These are phyloP conservation scores for Phascolomyces articulosus DNA, from an alignment of 371 early-diverging fungal species.

Conservation along the genomic window DNA sequence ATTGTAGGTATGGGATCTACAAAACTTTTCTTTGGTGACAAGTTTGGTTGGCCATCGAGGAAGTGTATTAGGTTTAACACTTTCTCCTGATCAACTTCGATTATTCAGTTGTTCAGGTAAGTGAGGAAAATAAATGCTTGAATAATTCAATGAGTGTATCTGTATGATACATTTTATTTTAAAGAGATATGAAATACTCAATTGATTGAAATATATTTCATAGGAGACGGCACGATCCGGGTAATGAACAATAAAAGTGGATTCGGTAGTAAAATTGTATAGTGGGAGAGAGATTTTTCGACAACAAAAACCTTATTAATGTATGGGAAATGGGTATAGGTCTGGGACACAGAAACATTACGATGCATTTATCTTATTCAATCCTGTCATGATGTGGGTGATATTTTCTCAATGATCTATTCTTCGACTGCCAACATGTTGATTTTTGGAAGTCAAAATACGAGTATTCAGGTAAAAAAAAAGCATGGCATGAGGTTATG, in stretches of 20 bases:
- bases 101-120: slow-evolving; percentile 77
- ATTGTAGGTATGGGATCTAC: slow-evolving; percentile 72
- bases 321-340: slow-evolving; percentile 53
- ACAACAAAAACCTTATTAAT: too few relatives aligned
- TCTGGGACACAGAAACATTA: slow-evolving; percentile 72
- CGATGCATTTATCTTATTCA: slow-evolving; percentile 67
- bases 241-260: too few relatives aligned
- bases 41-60: slow-evolving; percentile 71
- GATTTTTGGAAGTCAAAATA: slow-evolving; percentile 82
- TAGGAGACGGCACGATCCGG: slow-evolving; percentile 73
- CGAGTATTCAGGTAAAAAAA: slow-evolving; percentile 84
- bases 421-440: slow-evolving; percentile 54
- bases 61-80: slow-evolving; percentile 64
- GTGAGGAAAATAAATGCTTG: too few relatives aligned
- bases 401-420: slow-evolving; percentile 73
- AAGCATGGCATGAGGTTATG: too few relatives aligned
- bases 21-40: slow-evolving; percentile 61
- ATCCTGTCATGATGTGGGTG: slow-evolving; percentile 78
- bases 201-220: neutral
- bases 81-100: slow-evolving; percentile 57
- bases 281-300: too few relatives aligned
- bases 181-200: neutral
- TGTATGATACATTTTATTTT: too few relatives aligned
- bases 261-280: too few relatives aligned
- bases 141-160: too few relatives aligned